These are phyloP conservation scores for Lentinula sp. DNA, from an alignment of 768 basidiomycete species.

Conservation along the genomic window DNA sequence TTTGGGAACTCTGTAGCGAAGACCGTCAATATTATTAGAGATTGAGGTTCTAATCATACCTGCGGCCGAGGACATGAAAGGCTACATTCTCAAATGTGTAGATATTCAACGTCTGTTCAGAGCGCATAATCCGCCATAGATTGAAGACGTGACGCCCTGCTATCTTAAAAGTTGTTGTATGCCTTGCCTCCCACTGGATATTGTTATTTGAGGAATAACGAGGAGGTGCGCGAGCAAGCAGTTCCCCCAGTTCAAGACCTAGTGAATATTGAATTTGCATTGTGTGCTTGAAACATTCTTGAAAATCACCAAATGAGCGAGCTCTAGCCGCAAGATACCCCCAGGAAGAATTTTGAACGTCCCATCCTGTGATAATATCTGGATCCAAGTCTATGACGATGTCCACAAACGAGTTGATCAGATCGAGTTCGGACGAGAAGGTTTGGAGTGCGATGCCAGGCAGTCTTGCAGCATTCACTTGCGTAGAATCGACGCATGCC, in stretches of 20 bases:
- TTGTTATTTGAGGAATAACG: slow-evolving; percentile 24
- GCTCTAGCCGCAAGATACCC: slow-evolving; percentile 80
- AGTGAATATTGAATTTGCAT: background rate
- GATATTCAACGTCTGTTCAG: slow-evolving; percentile 67
- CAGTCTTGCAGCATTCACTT: slow-evolving; percentile 33
- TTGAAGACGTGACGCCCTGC: slow-evolving; percentile 89
- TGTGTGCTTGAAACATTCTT: background rate
- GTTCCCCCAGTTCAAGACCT: slow-evolving; percentile 71
- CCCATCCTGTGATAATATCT: slow-evolving; percentile 90
- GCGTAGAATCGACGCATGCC: slow-evolving; percentile 42
- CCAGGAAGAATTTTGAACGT: slow-evolving; percentile 85
- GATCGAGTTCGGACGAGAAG: slow-evolving; percentile 67
- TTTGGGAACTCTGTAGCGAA: slow-evolving; percentile 58
- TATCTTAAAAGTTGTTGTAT: slow-evolving; percentile 79
- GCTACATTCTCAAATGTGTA: slow-evolving; percentile 90
- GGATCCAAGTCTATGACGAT: slow-evolving; percentile 75
- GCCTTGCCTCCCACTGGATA: slow-evolving; percentile 67
- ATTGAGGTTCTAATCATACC: slow-evolving; percentile 40
- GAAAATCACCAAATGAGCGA: slow-evolving; percentile 42
- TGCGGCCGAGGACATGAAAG: slow-evolving; percentile 69
- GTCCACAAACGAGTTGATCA: slow-evolving; percentile 75
- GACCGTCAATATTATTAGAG: background rate
- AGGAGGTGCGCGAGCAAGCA: slow-evolving; percentile 71
- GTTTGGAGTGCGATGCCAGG: slow-evolving; percentile 41
- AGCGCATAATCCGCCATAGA: slow-evolving; percentile 87